Base-by-base conservation (phyloP, 164 flowering plant species). In the Liquidambar formosana region DNA sequence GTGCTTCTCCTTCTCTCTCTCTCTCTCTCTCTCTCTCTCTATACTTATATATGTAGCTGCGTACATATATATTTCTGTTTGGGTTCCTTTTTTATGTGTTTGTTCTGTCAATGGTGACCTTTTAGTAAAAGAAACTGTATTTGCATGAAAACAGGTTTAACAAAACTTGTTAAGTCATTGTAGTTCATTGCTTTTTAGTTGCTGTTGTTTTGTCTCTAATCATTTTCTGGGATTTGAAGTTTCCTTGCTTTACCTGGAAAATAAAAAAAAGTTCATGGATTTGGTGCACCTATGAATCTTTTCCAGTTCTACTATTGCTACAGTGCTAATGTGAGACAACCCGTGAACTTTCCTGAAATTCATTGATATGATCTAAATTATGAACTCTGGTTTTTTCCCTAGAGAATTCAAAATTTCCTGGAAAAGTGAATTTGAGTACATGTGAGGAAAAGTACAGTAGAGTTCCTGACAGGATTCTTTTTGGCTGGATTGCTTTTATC, bases 291-390 rank as follows among this genome's bases (percentile, higher is more conserved):
- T 15, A 2, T 33, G 6, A 33, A 33, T 33, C 41, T 65, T 60
- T 61, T 52, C 10, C 47, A 46, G 26, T 56, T 56, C 23, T 65
- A 51, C 38, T 68, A 12, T 49, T 49, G 53, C 14, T 49, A 49
- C 16, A 12, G 53, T n/a, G 53, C 6, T n/a, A 18, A 12, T 49
- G n/a, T 16, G 5, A 49, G 14, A n/a, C 5, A n/a, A 49, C 16
- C 53, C 53, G 1, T 1, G n/a, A 49, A 16, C 5, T 49, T 12
- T 49, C 14, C n/a, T 56, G 59, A 33, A 56, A 23, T 8, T 56
- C 28, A 23, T 56, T 12, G 12, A 10, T 57, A 33, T 33, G 6
- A 2, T 33, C 6, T 2, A 33, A 5, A 51, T 51, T 0, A 51
- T 51, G 33, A 13, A 5, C 60, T 49, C 38, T 57, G 13, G 8